Percentiles rank a stretch among this genome's conserved stretches.
phyloP scores from a whole-genome alignment of 2,329 filamentous ascomycete species.

The Zasmidium citrigriseum region DNA sequence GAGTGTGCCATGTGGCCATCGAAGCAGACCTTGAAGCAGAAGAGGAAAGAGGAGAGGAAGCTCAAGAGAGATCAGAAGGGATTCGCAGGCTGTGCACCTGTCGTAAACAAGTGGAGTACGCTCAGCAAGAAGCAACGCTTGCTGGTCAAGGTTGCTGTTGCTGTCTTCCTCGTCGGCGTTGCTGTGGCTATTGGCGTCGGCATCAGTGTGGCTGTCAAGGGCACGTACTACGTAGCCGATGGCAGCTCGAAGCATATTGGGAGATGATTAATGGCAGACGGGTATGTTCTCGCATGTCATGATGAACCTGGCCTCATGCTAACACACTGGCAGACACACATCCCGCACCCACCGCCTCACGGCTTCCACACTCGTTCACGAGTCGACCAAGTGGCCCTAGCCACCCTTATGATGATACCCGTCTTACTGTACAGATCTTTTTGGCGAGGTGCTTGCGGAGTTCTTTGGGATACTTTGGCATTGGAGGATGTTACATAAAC shows the following conservation, averaged over 20 bases:
- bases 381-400: neutral
- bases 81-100: constrained; percentile 33
- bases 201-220: constrained; percentile 51
- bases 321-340: too few relatives aligned
- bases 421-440: neutral
- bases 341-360: neutral
- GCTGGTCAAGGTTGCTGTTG: constrained; percentile 47
- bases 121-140: constrained; percentile 47
- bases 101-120: constrained; percentile 37
- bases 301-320: too few relatives aligned
- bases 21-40: constrained; percentile 48
- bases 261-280: neutral
- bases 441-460: neutral
- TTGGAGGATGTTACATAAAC: neutral
- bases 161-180: constrained; percentile 46
- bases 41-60: constrained; percentile 39
- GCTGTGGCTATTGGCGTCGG: constrained; percentile 52
- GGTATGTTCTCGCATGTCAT: neutral
- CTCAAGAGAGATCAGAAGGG: constrained; percentile 33
- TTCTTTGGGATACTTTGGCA: neutral
- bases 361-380: neutral
- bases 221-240: constrained; percentile 46
- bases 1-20: constrained; percentile 56
- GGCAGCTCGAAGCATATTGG: constrained; percentile 27
- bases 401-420: neutral